Conservation (phyloP, 2,329 filamentous ascomycete genomes). For the Pseudocercospora fuligena region DNA sequence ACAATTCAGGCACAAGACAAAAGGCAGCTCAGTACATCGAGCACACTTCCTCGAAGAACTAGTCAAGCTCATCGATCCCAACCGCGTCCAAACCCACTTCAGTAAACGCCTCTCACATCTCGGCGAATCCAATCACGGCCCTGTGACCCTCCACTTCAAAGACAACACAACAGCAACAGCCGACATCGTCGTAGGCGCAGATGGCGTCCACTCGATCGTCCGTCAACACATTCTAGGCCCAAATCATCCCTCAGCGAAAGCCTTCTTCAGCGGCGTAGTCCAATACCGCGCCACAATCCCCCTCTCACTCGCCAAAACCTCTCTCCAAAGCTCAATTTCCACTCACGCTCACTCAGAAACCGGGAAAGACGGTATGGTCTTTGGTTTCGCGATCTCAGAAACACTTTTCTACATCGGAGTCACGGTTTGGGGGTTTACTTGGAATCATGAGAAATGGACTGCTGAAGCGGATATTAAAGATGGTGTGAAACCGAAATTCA, state of each 20-base stretch:
- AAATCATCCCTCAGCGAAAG: slow-evolving; percentile 49
- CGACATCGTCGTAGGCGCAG: slow-evolving; percentile 32
- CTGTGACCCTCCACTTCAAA: slow-evolving; percentile 42
- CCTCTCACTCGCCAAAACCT: slow-evolving; percentile 48
- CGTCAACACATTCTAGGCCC: slow-evolving; percentile 47
- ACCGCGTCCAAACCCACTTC: slow-evolving; percentile 37
- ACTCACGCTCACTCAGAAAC: slow-evolving; percentile 49
- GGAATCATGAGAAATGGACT: slow-evolving; percentile 47
- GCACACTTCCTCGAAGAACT: slow-evolving; percentile 48
- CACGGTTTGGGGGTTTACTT: slow-evolving; percentile 50
- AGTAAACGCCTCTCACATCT: slow-evolving; percentile 36
- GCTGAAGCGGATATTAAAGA: slow-evolving; percentile 23
- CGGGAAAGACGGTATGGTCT: slow-evolving; percentile 25
- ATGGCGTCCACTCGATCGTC: slow-evolving; percentile 58
- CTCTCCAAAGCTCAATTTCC: slow-evolving; percentile 46
- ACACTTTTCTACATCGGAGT: slow-evolving; percentile 58
- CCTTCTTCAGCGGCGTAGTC: slow-evolving; percentile 61
- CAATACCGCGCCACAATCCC: slow-evolving; percentile 66
- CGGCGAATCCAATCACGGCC: slow-evolving; percentile 30
- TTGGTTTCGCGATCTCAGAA: slow-evolving; percentile 61
- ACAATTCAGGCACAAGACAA: slow-evolving; percentile 6
- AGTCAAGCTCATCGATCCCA: slow-evolving; percentile 45
- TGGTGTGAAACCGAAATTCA: slow-evolving; percentile 2
- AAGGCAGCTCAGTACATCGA: slow-evolving; percentile 36
- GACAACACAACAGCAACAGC: slow-evolving; percentile 51